Evolutionary conservation across 1,284 basidiomycete genomes (phyloP), one percentile per base, ranked within the genome.

Genomic region (Sphagnurus paluster): DNA sequence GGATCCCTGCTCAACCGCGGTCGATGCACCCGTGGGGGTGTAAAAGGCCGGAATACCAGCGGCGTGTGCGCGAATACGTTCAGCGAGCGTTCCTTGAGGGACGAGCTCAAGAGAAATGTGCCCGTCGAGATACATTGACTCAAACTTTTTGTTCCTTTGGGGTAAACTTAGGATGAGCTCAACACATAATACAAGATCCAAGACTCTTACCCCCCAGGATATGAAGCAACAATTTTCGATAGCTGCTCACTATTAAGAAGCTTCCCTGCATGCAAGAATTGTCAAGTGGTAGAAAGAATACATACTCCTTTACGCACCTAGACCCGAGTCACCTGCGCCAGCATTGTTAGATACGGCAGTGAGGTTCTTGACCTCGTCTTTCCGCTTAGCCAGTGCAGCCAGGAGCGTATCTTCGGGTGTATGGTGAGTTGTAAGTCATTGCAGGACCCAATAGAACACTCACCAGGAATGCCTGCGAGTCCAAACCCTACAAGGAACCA

Each of bases 41-140:
- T 80, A 99, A 75, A 99, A 95, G 8, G 92, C 95, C 5, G 96
- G 96, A 57, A 97, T 95, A 46, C 96, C 96, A 17, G 93, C 91
- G 2, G 90, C 95, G 48, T 93, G 93, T 4, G 95, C 89, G 25
- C 95, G 84, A 51, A 97, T 77, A 52, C 94, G 85, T 64, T 97
- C 96, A 14, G 90, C 88, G 23, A 99, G 82, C 9, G 93, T 95
- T 5, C 84, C 93, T 70, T 97, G 93, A 2, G 93, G 93, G 36
- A 88, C 89, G 25, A 97, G 83, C 63, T 97, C 93, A 32, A 97
- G 70, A 0, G 87, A 81, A 52, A 96, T 86, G 51, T 89, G 71
- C 43, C 93, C 93, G 16, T 78, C 72, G 38, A 96, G 79, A 68
- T 93, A 97, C 44, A 87, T 72, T 25, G 75, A 65, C 63, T 90